These are phyloP conservation scores for Polysphondylium violaceum DNA, from an alignment of 78 protist species.

Conservation along the genomic window DNA sequence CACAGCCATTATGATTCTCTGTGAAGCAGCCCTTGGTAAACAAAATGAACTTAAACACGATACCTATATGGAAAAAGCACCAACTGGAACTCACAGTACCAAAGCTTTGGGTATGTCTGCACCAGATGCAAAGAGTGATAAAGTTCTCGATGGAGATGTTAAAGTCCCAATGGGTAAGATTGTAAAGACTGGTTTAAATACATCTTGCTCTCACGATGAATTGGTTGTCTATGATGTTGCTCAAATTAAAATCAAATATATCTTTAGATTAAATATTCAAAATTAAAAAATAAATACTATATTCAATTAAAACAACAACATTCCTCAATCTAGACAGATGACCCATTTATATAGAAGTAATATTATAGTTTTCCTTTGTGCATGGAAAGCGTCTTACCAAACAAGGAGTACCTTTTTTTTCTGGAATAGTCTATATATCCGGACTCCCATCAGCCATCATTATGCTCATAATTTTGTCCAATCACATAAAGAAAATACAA, in stretches of 20 bases:
- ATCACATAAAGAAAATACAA: too few relatives aligned
- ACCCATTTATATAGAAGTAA: too few relatives aligned
- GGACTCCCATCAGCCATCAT: too few relatives aligned
- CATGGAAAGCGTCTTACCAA: too few relatives aligned
- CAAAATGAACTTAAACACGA: conserved; percentile 64
- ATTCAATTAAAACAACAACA: too few relatives aligned
- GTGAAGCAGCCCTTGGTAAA: conserved; percentile 80
- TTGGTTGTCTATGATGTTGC: conserved; percentile 67
- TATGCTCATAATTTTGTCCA: too few relatives aligned
- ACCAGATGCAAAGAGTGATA: conserved; percentile 34
- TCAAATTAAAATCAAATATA: conserved; percentile 57
- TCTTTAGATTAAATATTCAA: conserved; percentile 23
- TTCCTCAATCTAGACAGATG: too few relatives aligned
- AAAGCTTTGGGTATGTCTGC: conserved; percentile 81
- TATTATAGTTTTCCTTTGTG: too few relatives aligned
- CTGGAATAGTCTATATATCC: too few relatives aligned
- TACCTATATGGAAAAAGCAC: conserved; percentile 82
- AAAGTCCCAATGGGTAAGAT: conserved; percentile 62
- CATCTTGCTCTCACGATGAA: conserved; percentile 72
- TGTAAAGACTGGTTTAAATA: conserved; percentile 25
- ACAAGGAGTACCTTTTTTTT: too few relatives aligned
- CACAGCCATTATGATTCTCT: conserved; percentile 65
- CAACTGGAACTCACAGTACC: conserved; percentile 68
- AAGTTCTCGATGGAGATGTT: conserved; percentile 11
- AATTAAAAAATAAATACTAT: conserved; percentile 15